Conservation (phyloP, 768 basidiomycete genomes). For the Lentinus tigrinus region DNA sequence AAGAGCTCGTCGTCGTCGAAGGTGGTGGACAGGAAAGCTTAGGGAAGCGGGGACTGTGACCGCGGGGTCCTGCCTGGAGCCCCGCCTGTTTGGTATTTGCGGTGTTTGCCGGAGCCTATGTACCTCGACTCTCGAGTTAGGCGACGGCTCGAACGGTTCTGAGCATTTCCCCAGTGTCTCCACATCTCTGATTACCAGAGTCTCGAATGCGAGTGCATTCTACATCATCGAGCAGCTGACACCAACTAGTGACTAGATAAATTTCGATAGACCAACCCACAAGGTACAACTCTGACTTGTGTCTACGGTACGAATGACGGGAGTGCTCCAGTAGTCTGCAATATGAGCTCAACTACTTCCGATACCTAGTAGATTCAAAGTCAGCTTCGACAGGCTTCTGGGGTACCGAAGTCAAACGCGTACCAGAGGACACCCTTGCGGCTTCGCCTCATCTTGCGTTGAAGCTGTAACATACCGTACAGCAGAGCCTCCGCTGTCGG, state of each 20-base stretch:
- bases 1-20: background rate
- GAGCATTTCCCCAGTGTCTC: background rate
- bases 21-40: conserved; percentile 3
- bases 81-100: background rate
- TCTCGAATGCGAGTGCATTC: background rate
- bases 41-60: background rate
- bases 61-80: background rate
- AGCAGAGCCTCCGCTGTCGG: conserved; percentile 96
- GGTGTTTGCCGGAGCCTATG: background rate
- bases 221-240: background rate
- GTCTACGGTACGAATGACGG: background rate
- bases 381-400: background rate
- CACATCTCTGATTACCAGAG: background rate
- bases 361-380: conserved; percentile 18
- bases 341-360: conserved; percentile 21
- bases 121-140: background rate
- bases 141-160: background rate
- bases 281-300: background rate
- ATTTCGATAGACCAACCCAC: background rate
- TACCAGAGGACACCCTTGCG: conserved; percentile 88
- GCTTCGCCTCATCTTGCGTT: conserved; percentile 92
- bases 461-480: conserved; percentile 95
- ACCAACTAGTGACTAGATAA: background rate
- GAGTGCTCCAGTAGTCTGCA: conserved; percentile 7
- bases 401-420: conserved; percentile 6